Percentiles rank a stretch among this genome's conserved stretches.
Conservation (phyloP, 352 stramenopile genomes). For the Pythium coloratum region DNA sequence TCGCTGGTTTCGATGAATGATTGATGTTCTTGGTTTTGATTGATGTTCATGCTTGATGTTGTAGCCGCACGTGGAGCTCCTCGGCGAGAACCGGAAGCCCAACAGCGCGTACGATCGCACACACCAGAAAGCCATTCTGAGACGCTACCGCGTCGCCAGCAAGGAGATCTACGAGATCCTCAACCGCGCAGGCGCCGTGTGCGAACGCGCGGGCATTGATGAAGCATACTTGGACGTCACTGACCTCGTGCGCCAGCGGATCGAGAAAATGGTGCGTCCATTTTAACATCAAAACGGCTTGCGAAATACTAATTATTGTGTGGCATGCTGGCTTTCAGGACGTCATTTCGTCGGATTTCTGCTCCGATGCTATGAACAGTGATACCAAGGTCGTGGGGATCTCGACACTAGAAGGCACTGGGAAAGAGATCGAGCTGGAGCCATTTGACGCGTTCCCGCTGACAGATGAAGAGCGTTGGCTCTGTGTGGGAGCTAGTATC, state of each 20-base stretch:
- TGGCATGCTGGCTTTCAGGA: constrained; percentile 27
- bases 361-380: constrained; percentile 45
- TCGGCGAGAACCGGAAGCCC: constrained; percentile 72
- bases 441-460: constrained; percentile 49
- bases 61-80: constrained; percentile 79
- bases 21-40: constrained; percentile 1
- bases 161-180: constrained; percentile 77
- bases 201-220: constrained; percentile 80
- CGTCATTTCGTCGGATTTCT: constrained; percentile 60
- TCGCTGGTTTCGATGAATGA: background rate
- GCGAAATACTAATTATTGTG: background rate
- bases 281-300: background rate
- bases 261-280: constrained; percentile 42
- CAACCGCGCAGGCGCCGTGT: constrained; percentile 42
- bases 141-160: constrained; percentile 78
- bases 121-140: constrained; percentile 81
- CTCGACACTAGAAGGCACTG: constrained; percentile 32
- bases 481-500: constrained; percentile 66
- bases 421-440: constrained; percentile 33
- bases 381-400: constrained; percentile 80
- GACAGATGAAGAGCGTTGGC: constrained; percentile 58
- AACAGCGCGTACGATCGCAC: constrained; percentile 64
- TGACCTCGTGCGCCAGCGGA: constrained; percentile 52
- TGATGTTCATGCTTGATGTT: constrained; percentile 8
- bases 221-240: constrained; percentile 85